Evolutionary conservation across 768 basidiomycete genomes (phyloP).

Genomic region (Calocybe indica): DNA sequence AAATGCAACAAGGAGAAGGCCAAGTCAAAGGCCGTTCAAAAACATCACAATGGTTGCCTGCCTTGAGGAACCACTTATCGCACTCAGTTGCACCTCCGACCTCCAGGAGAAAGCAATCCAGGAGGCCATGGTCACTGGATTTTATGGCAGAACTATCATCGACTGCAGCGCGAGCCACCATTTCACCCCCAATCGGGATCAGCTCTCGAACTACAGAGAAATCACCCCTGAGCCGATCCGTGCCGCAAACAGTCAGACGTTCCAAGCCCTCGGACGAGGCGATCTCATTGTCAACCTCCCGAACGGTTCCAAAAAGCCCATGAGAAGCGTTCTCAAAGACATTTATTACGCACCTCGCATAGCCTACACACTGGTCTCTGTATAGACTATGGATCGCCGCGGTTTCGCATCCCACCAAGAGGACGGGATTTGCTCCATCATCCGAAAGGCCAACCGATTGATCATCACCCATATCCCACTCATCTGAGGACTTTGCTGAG

Average conservation of each 20-base stretch:
- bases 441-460: too few relatives aligned
- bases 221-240: conserved; percentile 18
- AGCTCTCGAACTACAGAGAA: conserved; percentile 16
- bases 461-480: too few relatives aligned
- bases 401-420: conserved; percentile 22
- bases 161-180: conserved; percentile 26
- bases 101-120: too few relatives aligned
- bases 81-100: too few relatives aligned
- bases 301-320: conserved; percentile 19
- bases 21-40: too few relatives aligned
- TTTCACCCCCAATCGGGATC: conserved; percentile 21
- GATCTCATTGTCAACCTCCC: conserved; percentile 27
- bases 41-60: too few relatives aligned
- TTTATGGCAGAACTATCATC: too few relatives aligned
- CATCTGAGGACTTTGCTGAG: too few relatives aligned
- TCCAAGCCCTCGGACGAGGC: conserved; percentile 22
- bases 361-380: conserved; percentile 29
- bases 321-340: conserved; percentile 20
- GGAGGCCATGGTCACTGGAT: too few relatives aligned
- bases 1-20: too few relatives aligned
- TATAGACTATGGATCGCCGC: conserved; percentile 26
- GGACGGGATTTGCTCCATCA: conserved; percentile 21
- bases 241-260: conserved; percentile 26
- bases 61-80: too few relatives aligned
- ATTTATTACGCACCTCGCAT: conserved; percentile 32